Evolutionary conservation across 768 basidiomycete genomes (phyloP).

Genomic region (Xerocomellus dryophilus): DNA sequence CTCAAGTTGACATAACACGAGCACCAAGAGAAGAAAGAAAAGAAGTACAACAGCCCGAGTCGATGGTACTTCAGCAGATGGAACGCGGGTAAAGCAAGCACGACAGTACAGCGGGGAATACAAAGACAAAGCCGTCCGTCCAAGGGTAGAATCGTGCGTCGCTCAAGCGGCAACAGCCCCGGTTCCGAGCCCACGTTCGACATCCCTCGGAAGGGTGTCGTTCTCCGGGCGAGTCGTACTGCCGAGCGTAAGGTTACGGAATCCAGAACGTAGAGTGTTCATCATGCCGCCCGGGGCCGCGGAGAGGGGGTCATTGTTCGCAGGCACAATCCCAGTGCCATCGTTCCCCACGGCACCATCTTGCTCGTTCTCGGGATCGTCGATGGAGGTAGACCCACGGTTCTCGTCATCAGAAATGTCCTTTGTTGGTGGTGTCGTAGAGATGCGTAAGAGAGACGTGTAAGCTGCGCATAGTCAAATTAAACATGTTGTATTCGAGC

Average conservation of each 20-base stretch:
- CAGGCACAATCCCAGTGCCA: neutral
- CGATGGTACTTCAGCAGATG: neutral
- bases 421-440: constrained; percentile 58
- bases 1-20: neutral
- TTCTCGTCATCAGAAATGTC: constrained; percentile 35
- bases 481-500: neutral
- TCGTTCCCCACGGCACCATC: constrained; percentile 11
- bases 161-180: constrained; percentile 12
- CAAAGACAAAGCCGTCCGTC: neutral
- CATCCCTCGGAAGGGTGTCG: constrained; percentile 30
- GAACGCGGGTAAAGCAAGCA: neutral
- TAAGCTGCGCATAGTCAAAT: constrained; percentile 52
- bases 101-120: neutral
- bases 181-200: constrained; percentile 22
- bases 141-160: neutral
- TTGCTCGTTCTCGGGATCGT: constrained; percentile 26
- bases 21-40: neutral
- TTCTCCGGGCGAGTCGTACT: constrained; percentile 17
- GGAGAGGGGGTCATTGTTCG: constrained; percentile 12
- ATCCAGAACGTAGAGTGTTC: constrained; percentile 23
- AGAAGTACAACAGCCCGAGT: neutral
- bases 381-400: constrained; percentile 24
- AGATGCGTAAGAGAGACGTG: constrained; percentile 81
- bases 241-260: constrained; percentile 25
- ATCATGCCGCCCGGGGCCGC: constrained; percentile 20